A percentile compares a stretch with the other conserved stretches of the same genome.
Conservation (phyloP, 768 basidiomycete species). For the Mycena alexandri region DNA sequence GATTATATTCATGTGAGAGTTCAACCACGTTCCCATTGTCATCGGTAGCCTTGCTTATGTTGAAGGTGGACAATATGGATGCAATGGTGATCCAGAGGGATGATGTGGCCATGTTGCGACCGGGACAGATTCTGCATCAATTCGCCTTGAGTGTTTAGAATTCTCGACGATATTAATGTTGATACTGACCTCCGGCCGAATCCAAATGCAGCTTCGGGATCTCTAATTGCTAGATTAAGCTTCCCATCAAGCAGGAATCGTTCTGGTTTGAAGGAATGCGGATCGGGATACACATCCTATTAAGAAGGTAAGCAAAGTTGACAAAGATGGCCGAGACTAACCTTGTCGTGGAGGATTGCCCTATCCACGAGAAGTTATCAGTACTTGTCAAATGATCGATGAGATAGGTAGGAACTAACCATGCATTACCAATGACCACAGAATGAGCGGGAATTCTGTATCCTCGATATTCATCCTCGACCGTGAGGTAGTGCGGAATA, state of each 20-base stretch:
- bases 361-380: no score
- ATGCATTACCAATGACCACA: no score
- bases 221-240: background rate
- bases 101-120: constrained; percentile 5
- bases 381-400: no score
- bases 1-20: constrained; percentile 10
- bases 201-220: constrained; percentile 2
- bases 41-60: constrained; percentile 6
- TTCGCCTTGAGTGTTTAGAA: no score
- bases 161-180: background rate
- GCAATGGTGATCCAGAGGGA: constrained; percentile 13
- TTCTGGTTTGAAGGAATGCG: no score
- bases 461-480: no score
- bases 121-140: constrained; percentile 5
- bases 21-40: background rate
- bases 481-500: no score
- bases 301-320: background rate
- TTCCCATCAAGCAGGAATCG: no score
- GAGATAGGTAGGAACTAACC: no score
- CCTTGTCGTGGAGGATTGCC: no score
- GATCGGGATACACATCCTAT: no score
- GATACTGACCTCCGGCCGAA: constrained; percentile 3
- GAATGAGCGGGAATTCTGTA: no score
- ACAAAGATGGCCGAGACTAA: background rate
- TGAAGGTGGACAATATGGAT: constrained; percentile 8